Base-by-base conservation (phyloP, 2,329 filamentous ascomycete genomes). In the Talaromyces islandicus region DNA sequence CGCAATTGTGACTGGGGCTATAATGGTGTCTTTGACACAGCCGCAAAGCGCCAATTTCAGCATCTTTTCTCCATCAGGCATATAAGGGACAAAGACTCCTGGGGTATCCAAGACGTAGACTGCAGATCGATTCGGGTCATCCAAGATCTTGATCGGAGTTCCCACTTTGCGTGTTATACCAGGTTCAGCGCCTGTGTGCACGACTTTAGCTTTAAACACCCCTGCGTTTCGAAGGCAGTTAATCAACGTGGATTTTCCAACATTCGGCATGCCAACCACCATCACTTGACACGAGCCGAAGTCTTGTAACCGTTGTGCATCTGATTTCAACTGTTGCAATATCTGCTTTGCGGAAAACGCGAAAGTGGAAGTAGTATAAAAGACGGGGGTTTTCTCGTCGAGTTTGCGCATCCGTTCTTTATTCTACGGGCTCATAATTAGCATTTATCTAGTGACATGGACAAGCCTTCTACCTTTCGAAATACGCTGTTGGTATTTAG, bases 241-340 rank as follows among this genome's bases (percentile, higher is more conserved):
- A 48, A 99, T 85, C n/a, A 99, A 81, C 1, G 92, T 92, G 53
- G 91, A 96, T 77, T 99, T 99, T 38, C 94, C 94, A 0, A 96
- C 91, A 71, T 99, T 99, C 38, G 94, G 94, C 92, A 99, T 97
- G 59, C 94, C 94, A 14, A 97, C 92, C 0, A 97, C 85, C 73
- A 99, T 84, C 60, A 92, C 85, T 54, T 92, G 85, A 66, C 91
- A 83, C n/a, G 92, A 92, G 7, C 90, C 87, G n/a, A 97, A 77
- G 24, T 84, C 69, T 61, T 73, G 72, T 48, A 72, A 68, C 35
- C 66, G 69, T 50, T 64, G 63, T 17, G 69, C 68, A 58, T 73
- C 68, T 19, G 66, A 59, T 60, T 67, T 67, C 56, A 75, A 61
- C 60, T 73, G 66, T 64, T 67, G 69, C 29, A 76, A 64, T 43